phyloP scores from a whole-genome alignment of 495 filamentous ascomycete genomes.

The Aspergillus incahuasiensis region DNA sequence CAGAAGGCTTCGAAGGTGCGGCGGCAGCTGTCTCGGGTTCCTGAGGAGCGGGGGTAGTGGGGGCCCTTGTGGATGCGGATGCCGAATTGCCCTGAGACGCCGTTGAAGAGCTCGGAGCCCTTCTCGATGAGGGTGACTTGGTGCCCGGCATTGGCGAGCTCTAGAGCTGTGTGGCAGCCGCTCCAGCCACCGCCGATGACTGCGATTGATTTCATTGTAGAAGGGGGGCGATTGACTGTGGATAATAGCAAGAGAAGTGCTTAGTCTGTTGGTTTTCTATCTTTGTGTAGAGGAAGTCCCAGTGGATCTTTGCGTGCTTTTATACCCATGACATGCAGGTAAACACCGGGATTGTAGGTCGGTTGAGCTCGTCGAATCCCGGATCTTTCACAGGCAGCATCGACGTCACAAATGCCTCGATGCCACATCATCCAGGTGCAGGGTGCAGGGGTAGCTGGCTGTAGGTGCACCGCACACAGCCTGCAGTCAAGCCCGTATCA shows the following conservation, averaged over 20 bases:
- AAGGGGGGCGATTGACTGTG: not conserved
- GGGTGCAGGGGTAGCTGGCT: too few species aligned
- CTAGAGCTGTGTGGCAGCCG: slow-evolving; percentile 8
- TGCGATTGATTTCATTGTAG: not conserved
- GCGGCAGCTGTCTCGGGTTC: slow-evolving; percentile 7
- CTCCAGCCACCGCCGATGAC: slow-evolving; percentile 4
- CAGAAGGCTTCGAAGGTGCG: not conserved
- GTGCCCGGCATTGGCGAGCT: not conserved
- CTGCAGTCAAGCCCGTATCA: too few species aligned
- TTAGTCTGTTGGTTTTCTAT: too few species aligned
- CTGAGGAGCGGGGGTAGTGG: slow-evolving; percentile 5
- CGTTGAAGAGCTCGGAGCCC: not conserved
- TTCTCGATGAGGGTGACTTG: slow-evolving; percentile 1
- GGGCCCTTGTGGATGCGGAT: slow-evolving; percentile 9
- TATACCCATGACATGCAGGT: too few species aligned
- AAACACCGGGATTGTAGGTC: too few species aligned
- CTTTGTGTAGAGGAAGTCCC: too few species aligned
- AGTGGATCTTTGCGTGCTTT: too few species aligned
- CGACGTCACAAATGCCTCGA: too few species aligned
- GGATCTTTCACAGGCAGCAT: too few species aligned
- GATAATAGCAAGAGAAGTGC: not conserved
- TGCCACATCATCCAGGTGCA: too few species aligned
- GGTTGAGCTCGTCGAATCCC: too few species aligned
- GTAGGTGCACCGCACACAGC: too few species aligned
- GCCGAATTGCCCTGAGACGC: slow-evolving; percentile 8